Evolutionary conservation across 2,329 filamentous ascomycete species (phyloP).

Genomic region (Fonsecaea monophora): DNA sequence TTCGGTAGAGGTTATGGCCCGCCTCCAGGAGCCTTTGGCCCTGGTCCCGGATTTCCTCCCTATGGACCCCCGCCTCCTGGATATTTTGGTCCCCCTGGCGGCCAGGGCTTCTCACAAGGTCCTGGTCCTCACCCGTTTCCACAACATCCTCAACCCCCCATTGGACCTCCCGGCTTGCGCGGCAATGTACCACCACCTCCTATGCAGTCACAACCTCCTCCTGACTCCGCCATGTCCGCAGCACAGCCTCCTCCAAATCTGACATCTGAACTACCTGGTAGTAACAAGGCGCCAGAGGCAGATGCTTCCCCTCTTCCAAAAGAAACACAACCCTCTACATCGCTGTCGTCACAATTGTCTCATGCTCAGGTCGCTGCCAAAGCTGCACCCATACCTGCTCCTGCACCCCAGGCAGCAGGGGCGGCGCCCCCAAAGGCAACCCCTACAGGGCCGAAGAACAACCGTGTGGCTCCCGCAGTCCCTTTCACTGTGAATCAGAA

Average conservation of each 20-base stretch:
- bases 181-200: slow-evolving; percentile 45
- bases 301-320: slow-evolving; percentile 42
- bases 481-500: slow-evolving; percentile 49
- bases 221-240: slow-evolving; percentile 32
- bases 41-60: slow-evolving; percentile 71
- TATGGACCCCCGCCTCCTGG: slow-evolving; percentile 79
- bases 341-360: slow-evolving; percentile 39
- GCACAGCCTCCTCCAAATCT: slow-evolving; percentile 44
- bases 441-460: slow-evolving; percentile 47
- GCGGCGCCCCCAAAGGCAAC: slow-evolving; percentile 32
- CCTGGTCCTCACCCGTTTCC: slow-evolving; percentile 64
- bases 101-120: slow-evolving; percentile 73
- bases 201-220: slow-evolving; percentile 42
- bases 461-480: slow-evolving; percentile 55
- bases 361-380: slow-evolving; percentile 39
- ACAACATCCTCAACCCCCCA: slow-evolving; percentile 59
- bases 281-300: slow-evolving; percentile 49
- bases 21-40: slow-evolving; percentile 59
- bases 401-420: slow-evolving; percentile 27
- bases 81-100: slow-evolving; percentile 68
- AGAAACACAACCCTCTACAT: slow-evolving; percentile 33
- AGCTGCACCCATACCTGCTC: slow-evolving; percentile 25
- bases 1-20: slow-evolving; percentile 58
- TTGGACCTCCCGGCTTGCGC: slow-evolving; percentile 61
- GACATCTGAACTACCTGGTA: slow-evolving; percentile 53